A percentile compares a stretch with the other conserved stretches of the same genome.
phyloP scores from a whole-genome alignment of 352 stramenopile genomes.

The Globisporangium canariense region DNA sequence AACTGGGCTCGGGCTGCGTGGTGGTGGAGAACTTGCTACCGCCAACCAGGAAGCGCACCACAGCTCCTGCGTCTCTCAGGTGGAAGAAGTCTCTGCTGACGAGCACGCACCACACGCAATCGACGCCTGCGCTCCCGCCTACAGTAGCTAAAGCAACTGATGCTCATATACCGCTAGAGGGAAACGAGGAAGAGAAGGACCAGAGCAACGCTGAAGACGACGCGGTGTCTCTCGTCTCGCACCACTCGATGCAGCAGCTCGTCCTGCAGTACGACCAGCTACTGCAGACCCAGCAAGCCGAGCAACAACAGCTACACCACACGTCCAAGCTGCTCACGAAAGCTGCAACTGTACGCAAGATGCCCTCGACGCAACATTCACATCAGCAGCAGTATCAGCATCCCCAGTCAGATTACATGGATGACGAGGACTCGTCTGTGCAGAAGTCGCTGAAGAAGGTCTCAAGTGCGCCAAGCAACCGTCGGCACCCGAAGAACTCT shows the following conservation, averaged over 20 bases:
- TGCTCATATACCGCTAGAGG: too few species aligned
- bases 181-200: too few species aligned
- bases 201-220: not conserved
- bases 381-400: not conserved
- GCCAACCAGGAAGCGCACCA: slow-evolving; percentile 7
- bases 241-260: slow-evolving; percentile 33
- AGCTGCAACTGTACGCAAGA: not conserved
- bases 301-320: slow-evolving; percentile 28
- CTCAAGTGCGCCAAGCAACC: slow-evolving; percentile 11
- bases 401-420: not conserved
- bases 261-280: slow-evolving; percentile 49
- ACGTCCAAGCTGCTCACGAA: slow-evolving; percentile 20
- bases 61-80: slow-evolving; percentile 3
- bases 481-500: not conserved
- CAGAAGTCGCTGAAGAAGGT: slow-evolving; percentile 12
- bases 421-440: not conserved
- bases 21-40: slow-evolving; percentile 32
- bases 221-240: not conserved
- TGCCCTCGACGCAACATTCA: not conserved
- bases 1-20: slow-evolving; percentile 57
- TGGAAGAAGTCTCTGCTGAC: slow-evolving; percentile 11
- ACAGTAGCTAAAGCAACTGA: not conserved
- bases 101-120: not conserved
- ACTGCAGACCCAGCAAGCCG: slow-evolving; percentile 26
- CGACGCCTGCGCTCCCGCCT: not conserved